Percentiles rank a stretch among this genome's conserved stretches.
phyloP scores from a whole-genome alignment of 176 grass and related monocot genomes.

The Avena atlantica region DNA sequence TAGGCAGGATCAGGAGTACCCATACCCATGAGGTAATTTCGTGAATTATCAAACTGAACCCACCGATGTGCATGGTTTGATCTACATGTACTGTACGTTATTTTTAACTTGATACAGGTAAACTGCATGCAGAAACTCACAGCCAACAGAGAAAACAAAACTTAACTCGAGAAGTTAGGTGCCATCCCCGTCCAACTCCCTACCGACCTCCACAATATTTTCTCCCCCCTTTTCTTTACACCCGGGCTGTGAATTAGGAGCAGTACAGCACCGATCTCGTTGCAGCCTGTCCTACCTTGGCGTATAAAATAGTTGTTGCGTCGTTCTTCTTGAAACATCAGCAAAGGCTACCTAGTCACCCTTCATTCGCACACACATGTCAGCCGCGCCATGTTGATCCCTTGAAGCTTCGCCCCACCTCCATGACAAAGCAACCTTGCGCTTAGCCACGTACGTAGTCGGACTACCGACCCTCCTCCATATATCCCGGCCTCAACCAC shows the following conservation, averaged over 20 bases:
- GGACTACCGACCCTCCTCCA: constrained; percentile 24
- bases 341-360: constrained; percentile 36
- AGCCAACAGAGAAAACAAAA: background rate
- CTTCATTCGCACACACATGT: constrained; percentile 47
- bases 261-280: constrained; percentile 61
- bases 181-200: constrained; percentile 59
- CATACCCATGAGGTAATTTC: too few species aligned
- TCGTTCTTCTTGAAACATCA: constrained; percentile 58
- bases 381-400: constrained; percentile 38
- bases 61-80: background rate
- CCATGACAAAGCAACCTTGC: constrained; percentile 33
- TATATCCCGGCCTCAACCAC: constrained; percentile 35
- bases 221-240: constrained; percentile 24
- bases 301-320: constrained; percentile 47
- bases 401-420: constrained; percentile 47
- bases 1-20: too few species aligned
- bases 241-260: constrained; percentile 59
- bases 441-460: constrained; percentile 1
- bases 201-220: constrained; percentile 45
- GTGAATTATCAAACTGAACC: background rate
- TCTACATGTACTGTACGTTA: background rate
- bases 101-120: background rate
- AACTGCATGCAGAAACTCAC: background rate
- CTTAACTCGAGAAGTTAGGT: constrained; percentile 26
- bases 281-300: constrained; percentile 47